Evolutionary conservation across 2,329 filamentous ascomycete genomes (phyloP).

Genomic region (Paradendryphiella salina): DNA sequence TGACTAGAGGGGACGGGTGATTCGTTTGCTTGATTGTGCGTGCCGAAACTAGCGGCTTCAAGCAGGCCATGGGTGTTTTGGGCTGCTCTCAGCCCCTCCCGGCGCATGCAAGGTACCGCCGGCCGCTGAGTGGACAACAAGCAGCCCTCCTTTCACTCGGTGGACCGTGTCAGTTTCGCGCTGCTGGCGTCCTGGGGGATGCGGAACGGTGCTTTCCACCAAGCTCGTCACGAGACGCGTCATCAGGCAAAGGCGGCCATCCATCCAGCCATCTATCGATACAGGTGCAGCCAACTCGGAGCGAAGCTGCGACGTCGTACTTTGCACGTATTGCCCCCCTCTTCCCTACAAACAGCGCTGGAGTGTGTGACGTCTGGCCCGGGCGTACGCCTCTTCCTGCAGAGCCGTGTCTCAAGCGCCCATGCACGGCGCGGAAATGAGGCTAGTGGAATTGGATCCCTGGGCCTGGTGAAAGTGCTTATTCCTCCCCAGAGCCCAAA

Average conservation of each 20-base stretch:
- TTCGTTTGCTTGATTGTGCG: slow-evolving; percentile 23
- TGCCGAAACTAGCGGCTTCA: slow-evolving; percentile 29
- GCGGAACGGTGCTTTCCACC: neutral
- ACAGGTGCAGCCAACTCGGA: no score
- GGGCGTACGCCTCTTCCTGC: slow-evolving; percentile 4
- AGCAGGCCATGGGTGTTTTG: slow-evolving; percentile 22
- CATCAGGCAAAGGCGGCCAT: neutral
- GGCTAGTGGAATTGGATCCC: slow-evolving; percentile 28
- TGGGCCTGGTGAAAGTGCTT: slow-evolving; percentile 21
- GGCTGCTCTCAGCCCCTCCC: slow-evolving; percentile 16
- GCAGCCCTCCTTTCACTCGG: slow-evolving; percentile 13
- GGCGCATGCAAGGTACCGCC: slow-evolving; percentile 22
- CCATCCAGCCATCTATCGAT: neutral
- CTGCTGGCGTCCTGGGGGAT: slow-evolving; percentile 12
- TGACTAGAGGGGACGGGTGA: slow-evolving; percentile 18
- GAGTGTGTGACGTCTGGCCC: slow-evolving; percentile 1
- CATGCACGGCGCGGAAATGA: slow-evolving; percentile 33
- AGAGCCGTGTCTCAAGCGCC: slow-evolving; percentile 16
- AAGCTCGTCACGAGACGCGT: neutral
- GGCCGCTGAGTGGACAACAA: slow-evolving; percentile 21
- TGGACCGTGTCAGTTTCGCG: slow-evolving; percentile 11
- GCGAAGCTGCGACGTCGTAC: neutral
- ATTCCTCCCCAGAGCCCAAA: slow-evolving; percentile 23
- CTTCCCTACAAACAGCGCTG: neutral
- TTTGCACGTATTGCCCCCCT: neutral